phyloP scores from a whole-genome alignment of 345 rosid genomes.

The Syzygium jambos region DNA sequence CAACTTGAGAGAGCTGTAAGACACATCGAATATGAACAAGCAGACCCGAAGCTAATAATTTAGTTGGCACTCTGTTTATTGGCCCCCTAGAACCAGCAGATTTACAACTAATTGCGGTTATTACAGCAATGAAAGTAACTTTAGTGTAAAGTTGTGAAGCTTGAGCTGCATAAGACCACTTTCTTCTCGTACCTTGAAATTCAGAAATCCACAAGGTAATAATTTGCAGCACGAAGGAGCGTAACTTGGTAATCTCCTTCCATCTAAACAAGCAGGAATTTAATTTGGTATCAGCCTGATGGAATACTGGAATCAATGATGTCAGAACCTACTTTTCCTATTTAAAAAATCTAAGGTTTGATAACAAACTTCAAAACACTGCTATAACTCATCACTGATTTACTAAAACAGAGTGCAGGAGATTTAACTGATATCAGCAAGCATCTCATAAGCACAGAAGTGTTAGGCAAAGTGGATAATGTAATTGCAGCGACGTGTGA shows the following conservation, averaged over 20 bases:
- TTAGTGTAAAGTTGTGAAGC: neutral
- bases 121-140: neutral
- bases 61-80: neutral
- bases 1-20: neutral
- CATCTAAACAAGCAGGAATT: neutral
- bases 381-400: neutral
- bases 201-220: neutral
- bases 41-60: neutral
- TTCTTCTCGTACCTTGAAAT: neutral
- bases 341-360: neutral
- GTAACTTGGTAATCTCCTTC: neutral
- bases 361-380: neutral
- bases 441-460: neutral
- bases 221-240: neutral
- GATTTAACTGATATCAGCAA: neutral
- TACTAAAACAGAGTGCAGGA: neutral
- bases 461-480: neutral
- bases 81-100: neutral
- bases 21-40: neutral
- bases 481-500: neutral
- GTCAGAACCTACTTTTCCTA: neutral
- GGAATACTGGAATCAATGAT: neutral
- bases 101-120: neutral
- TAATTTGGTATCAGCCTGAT: neutral
- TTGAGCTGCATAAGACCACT: neutral